Evolutionary conservation across 805 yeast genomes (phyloP), one percentile per base, ranked within the genome.

Genomic region (Candida sphagnicola): DNA sequence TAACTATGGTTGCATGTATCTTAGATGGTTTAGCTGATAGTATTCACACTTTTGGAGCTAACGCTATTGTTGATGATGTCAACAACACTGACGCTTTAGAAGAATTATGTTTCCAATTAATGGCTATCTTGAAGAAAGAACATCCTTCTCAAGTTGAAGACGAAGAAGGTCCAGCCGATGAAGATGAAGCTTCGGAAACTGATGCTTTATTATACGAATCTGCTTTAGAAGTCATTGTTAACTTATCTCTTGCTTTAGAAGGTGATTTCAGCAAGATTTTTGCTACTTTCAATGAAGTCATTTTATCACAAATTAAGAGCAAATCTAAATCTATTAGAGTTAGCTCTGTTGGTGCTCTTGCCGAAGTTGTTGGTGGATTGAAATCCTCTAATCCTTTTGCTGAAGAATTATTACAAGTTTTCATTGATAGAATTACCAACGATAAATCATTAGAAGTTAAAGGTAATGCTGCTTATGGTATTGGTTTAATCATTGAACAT

Each of bases 401-500:
- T 28, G 76, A 78, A 46, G 87, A 84, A 47, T 68, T 93, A 55
- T 66, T 88, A 53, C 78, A 81, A 57, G 69, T 82, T 28, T 83
- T 93, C 57, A 69, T 76, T 36, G 73, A 78, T 43, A 80, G 83
- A 48, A 72, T 91, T 44, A 74, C 83, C 40, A 79, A 80, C 55
- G 89, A 85, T 58, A 78, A 78, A 54, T 83, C 93, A 12, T 70
- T 85, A 46, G 95, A 88, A 57, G 97, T 88, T 42, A 84, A 91
- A 65, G 90, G 96, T 52, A 86, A 89, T 51, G 91, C 97, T 37
- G 96, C 97, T 13, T 93, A 88, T 60, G 99, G 98, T 71, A 80
- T 86, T 49, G 99, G 99, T 52, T 63, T 89, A 44, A 64, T 89
- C 44, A 61, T 80, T 43, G 78, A 77, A 53, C 50, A 65, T 62